Conservation (phyloP, 2,329 filamentous ascomycete species). For the Fusarium sp. region DNA sequence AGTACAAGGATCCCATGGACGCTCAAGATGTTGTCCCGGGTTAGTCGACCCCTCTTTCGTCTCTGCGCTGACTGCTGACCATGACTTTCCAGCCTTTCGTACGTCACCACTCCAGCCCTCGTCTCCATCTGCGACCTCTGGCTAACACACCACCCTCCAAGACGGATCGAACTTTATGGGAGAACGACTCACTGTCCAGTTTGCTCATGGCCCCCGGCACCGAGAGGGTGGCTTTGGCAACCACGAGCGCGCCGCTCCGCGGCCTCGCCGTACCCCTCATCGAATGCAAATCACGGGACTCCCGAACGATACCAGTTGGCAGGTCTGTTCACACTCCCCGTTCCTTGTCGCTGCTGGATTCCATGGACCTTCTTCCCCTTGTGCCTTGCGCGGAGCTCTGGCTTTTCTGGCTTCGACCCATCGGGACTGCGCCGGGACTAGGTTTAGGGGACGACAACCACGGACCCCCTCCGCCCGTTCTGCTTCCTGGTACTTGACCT, state of each 20-base stretch:
- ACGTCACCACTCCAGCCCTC: conserved; percentile 53
- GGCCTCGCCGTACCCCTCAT: conserved; percentile 92
- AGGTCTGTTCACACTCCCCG: conserved; percentile 87
- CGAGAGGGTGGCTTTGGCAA: conserved; percentile 62
- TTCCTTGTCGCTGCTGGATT: conserved; percentile 64
- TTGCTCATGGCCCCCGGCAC: conserved; percentile 85
- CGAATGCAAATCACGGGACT: conserved; percentile 98
- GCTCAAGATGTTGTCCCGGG: conserved; percentile 98
- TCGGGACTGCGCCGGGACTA: conserved; percentile 42
- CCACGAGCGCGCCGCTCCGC: conserved; percentile 70
- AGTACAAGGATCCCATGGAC: conserved; percentile 99
- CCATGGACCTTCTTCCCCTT: conserved; percentile 51
- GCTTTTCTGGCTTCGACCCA: conserved; percentile 45
- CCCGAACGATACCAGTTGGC: conserved; percentile 98
- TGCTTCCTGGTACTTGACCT: conserved; percentile 50
- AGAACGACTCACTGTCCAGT: conserved; percentile 96
- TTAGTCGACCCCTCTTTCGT: conserved; percentile 61
- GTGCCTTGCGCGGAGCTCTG: conserved; percentile 47
- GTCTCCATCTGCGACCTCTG: conserved; percentile 22
- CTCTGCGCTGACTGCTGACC: conserved; percentile 34
- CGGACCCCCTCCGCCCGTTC: conserved; percentile 41
- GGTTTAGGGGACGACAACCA: conserved; percentile 45
- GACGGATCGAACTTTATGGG: conserved; percentile 99
- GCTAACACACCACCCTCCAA: conserved; percentile 53
- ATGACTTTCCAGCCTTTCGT: conserved; percentile 66